Conservation (phyloP, 148 eudicot species). For the Tetragonia tetragonoides region DNA sequence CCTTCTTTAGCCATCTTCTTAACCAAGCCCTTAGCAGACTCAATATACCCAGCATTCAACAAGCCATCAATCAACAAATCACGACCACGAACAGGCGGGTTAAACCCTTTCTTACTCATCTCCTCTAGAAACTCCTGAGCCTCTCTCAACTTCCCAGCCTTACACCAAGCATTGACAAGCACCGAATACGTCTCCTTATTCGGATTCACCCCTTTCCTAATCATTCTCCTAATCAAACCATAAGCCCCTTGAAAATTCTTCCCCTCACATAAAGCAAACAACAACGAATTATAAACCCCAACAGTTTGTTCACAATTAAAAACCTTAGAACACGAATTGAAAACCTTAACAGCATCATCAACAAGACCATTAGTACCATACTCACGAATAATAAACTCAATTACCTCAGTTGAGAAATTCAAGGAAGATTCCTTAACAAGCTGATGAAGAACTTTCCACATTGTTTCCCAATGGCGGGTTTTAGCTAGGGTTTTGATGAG, state of each 20-base stretch:
- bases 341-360: constrained; percentile 79
- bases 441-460: constrained; percentile 84
- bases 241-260: constrained; percentile 90
- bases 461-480: constrained; percentile 78
- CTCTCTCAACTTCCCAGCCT: constrained; percentile 82
- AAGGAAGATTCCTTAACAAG: constrained; percentile 41
- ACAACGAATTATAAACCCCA: constrained; percentile 63
- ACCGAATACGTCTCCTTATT: constrained; percentile 76
- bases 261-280: constrained; percentile 73
- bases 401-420: constrained; percentile 32
- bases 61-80: constrained; percentile 85
- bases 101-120: constrained; percentile 85
- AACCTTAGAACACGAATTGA: constrained; percentile 46
- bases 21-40: constrained; percentile 74
- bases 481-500: constrained; percentile 68
- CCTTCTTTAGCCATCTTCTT: constrained; percentile 85
- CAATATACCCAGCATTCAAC: constrained; percentile 88
- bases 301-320: constrained; percentile 61
- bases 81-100: constrained; percentile 89
- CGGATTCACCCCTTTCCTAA: constrained; percentile 59
- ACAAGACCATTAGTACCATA: constrained; percentile 66
- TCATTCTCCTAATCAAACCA: constrained; percentile 84
- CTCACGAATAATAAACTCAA: constrained; percentile 60
- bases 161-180: constrained; percentile 92
- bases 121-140: constrained; percentile 83